These are phyloP conservation scores for Phytophthora tentaculata DNA, from an alignment of 352 stramenopile genomes.

Conservation along the genomic window DNA sequence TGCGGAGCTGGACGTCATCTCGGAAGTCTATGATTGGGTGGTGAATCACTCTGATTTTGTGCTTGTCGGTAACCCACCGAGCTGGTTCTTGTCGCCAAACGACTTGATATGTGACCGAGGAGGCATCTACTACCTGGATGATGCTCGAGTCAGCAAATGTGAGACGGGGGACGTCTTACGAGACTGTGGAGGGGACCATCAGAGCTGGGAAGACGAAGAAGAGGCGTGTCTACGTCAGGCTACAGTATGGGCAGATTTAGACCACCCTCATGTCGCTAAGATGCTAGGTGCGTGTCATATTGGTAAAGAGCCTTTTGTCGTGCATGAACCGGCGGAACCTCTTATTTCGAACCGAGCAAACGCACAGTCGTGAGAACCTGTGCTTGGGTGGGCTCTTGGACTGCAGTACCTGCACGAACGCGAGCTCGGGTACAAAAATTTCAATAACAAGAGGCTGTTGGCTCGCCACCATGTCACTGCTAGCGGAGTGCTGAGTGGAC, in stretches of 20 bases:
- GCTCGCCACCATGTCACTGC: constrained; percentile 23
- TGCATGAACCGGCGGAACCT: constrained; percentile 27
- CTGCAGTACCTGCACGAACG: constrained; percentile 43
- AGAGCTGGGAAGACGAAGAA: constrained; percentile 25
- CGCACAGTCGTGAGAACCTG: constrained; percentile 28
- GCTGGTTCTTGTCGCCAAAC: constrained; percentile 30
- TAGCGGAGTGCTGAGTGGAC: constrained; percentile 26
- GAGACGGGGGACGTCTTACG: constrained; percentile 15
- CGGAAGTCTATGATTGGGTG: constrained; percentile 24
- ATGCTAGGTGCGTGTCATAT: constrained; percentile 36
- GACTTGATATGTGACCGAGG: constrained; percentile 13
- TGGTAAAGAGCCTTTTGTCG: constrained; percentile 34
- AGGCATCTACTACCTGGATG: constrained; percentile 27
- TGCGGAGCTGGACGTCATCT: constrained; percentile 32
- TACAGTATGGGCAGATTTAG: constrained; percentile 32
- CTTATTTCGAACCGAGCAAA: constrained; percentile 21
- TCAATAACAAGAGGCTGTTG: constrained; percentile 26
- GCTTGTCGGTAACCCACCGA: constrained; percentile 21
- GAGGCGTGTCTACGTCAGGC: constrained; percentile 34
- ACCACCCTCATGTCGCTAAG: constrained; percentile 39
- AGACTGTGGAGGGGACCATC: constrained; percentile 11
- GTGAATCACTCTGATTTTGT: constrained; percentile 26
- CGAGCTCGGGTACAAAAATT: constrained; percentile 35
- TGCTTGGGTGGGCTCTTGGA: constrained; percentile 35
- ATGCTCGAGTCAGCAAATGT: constrained; percentile 31